phyloP scores from a whole-genome alignment of 2,329 filamentous ascomycete genomes.

The Aspergillus versicolor region DNA sequence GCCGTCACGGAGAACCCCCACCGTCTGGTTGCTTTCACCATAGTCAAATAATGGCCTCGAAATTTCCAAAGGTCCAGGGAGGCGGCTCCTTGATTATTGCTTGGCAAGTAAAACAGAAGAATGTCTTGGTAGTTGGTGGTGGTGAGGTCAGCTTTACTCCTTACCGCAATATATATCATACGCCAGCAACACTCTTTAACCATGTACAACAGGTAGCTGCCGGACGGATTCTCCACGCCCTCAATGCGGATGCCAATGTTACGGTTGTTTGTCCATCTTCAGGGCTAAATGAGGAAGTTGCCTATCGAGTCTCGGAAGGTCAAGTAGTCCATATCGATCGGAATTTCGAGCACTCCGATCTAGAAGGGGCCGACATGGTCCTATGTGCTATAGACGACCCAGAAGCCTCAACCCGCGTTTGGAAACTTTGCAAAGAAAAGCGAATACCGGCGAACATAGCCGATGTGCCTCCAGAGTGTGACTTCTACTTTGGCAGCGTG shows the following conservation, averaged over 20 bases:
- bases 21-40: not conserved
- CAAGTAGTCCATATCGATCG: constrained; percentile 81
- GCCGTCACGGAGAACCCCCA: not conserved
- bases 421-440: constrained; percentile 85
- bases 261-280: constrained; percentile 77
- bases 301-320: constrained; percentile 70
- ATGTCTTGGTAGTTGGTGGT: constrained; percentile 88
- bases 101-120: constrained; percentile 90
- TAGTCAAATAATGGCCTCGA: constrained; percentile 42
- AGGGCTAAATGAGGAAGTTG: constrained; percentile 85
- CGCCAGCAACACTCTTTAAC: not conserved
- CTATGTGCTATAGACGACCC: constrained; percentile 92
- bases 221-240: constrained; percentile 86
- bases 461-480: constrained; percentile 93
- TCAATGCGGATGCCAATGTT: constrained; percentile 91
- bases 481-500: constrained; percentile 97
- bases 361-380: constrained; percentile 82
- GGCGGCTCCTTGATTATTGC: constrained; percentile 92
- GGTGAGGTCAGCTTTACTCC: constrained; percentile 69
- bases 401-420: constrained; percentile 82
- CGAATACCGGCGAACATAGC: constrained; percentile 92
- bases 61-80: constrained; percentile 79
- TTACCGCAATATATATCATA: constrained; percentile 12
- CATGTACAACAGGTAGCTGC: constrained; percentile 72
- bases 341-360: constrained; percentile 80